Base-by-base conservation (phyloP, 75 land plant genomes). In the Ceratopteris richardii region DNA sequence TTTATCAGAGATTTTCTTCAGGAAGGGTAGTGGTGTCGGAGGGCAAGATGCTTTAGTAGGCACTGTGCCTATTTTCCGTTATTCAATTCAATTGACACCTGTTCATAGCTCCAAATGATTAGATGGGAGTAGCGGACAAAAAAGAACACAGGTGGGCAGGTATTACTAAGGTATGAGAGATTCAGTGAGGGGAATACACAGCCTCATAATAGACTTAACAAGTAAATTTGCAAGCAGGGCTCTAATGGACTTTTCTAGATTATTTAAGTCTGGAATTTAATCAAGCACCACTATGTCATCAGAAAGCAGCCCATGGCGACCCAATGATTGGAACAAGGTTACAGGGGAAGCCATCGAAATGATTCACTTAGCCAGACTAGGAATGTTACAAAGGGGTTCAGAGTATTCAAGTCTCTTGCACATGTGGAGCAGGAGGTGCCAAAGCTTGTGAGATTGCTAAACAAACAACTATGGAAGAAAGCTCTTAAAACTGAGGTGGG, bases 351-450 rank as follows among this genome's bases (percentile, higher is more conserved):
- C n/a, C n/a, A n/a, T n/a, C n/a, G n/a, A n/a, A 83, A 81, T 79
- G 98, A 94, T 69, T 56, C 90, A 44, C 68, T 94, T 17, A 84
- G 91, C 24, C 98, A 94, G 72, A 94, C 98, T 65, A 96, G 91
- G n/a, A n/a, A n/a, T n/a, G n/a, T n/a, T n/a, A n/a, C n/a, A n/a
- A n/a, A n/a, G n/a, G n/a, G n/a, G n/a, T n/a, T n/a, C n/a, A n/a
- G n/a, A n/a, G n/a, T n/a, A n/a, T n/a, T n/a, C n/a, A n/a, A n/a
- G n/a, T n/a, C n/a, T n/a, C n/a, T n/a, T n/a, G n/a, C n/a, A n/a
- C n/a, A n/a, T n/a, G n/a, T n/a, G n/a, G n/a, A n/a, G n/a, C n/a
- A n/a, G n/a, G n/a, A n/a, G n/a, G n/a, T n/a, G n/a, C n/a, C n/a
- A n/a, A n/a, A n/a, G n/a, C n/a, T n/a, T n/a, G n/a, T n/a, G n/a